Percentiles rank a stretch among this genome's conserved stretches.
These are phyloP conservation scores for Aspergillus fumigatus DNA, from an alignment of 2,329 filamentous ascomycete genomes.

Conservation along the genomic window DNA sequence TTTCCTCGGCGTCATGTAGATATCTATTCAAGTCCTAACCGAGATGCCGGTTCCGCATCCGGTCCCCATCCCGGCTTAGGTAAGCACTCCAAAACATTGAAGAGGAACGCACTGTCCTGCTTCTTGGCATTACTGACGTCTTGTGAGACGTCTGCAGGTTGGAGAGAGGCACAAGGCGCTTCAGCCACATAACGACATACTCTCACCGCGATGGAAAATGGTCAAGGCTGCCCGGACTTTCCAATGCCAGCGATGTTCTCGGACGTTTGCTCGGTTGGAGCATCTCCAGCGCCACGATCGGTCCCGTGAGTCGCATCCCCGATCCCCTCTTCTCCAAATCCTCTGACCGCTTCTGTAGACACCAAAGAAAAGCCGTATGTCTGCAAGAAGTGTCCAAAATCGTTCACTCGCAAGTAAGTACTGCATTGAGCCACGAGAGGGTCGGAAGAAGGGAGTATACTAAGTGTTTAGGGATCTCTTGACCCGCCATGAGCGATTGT, in stretches of 20 bases:
- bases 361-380: conserved; percentile 33
- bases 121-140: not conserved
- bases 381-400: conserved; percentile 29
- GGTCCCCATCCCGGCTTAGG: not conserved
- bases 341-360: conserved; percentile 18
- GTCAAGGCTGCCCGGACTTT: conserved; percentile 18
- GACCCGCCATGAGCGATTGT: conserved; percentile 28
- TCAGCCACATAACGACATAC: not conserved
- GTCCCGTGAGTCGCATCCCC: conserved; percentile 22
- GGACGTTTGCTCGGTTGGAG: conserved; percentile 29
- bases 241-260: conserved; percentile 28
- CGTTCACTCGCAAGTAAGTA: conserved; percentile 31
- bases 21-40: not conserved
- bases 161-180: not conserved
- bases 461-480: conserved; percentile 23
- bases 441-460: not conserved
- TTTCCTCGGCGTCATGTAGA: not conserved
- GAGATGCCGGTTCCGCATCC: not conserved
- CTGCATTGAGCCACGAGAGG: not conserved
- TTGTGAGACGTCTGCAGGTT: not conserved
- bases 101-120: not conserved
- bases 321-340: not conserved
- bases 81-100: not conserved
- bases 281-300: conserved; percentile 35
- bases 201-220: conserved; percentile 7